Evolutionary conservation across 208 protist genomes (phyloP).

Genomic region (Trypanosoma platydactyli): DNA sequence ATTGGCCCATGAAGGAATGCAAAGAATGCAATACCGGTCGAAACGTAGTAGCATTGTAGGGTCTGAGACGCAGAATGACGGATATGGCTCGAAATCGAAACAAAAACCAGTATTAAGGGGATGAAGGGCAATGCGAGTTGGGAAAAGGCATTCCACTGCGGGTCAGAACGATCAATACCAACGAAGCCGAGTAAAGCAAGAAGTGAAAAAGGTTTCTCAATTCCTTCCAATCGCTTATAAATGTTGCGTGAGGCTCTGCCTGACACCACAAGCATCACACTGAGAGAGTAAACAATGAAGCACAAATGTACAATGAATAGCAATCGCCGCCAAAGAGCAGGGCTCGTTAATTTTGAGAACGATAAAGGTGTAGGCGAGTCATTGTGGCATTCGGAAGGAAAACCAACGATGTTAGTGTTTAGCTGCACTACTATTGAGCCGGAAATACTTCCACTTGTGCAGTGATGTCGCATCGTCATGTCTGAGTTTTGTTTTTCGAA

Average conservation of each 20-base stretch:
- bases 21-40: slow-evolving; percentile 27
- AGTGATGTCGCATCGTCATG: no score
- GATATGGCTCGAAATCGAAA: slow-evolving; percentile 3
- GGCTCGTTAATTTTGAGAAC: no score
- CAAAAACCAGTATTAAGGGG: slow-evolving; percentile 4
- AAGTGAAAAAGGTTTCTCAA: neutral
- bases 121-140: slow-evolving; percentile 1
- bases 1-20: slow-evolving; percentile 31
- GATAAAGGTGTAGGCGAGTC: no score
- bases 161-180: slow-evolving; percentile 30
- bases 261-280: neutral
- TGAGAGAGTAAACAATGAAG: neutral
- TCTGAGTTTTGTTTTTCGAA: no score
- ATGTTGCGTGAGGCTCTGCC: no score
- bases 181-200: slow-evolving; percentile 13
- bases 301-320: neutral
- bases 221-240: no score
- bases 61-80: neutral
- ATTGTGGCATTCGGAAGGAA: no score
- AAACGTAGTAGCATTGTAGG: slow-evolving; percentile 24
- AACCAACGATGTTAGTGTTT: no score
- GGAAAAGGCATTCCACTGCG: slow-evolving; percentile 29
- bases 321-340: no score
- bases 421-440: no score
- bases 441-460: no score